Conservation (phyloP, 2,329 filamentous ascomycete genomes). For the Dothistroma septosporum region DNA sequence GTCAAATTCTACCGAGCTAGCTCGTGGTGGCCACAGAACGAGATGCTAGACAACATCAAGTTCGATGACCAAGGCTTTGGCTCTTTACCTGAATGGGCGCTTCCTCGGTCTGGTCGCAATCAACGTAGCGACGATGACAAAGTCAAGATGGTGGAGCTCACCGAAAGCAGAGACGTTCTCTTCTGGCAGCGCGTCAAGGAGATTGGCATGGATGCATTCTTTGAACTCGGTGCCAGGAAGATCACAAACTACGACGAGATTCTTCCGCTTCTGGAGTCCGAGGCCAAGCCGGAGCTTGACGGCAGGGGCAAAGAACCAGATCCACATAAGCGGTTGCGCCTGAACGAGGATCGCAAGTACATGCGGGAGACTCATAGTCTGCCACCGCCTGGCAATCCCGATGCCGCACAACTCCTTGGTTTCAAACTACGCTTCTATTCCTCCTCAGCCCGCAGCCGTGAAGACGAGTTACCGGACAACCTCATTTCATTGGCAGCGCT, state of each 20-base stretch:
- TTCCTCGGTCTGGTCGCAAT: conserved; percentile 65
- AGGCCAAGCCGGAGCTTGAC: conserved; percentile 31
- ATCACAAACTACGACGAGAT: conserved; percentile 55
- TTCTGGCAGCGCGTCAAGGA: conserved; percentile 82
- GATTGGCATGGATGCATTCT: conserved; percentile 77
- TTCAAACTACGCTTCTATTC: conserved; percentile 97
- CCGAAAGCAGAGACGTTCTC: conserved; percentile 61
- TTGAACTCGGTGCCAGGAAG: conserved; percentile 74
- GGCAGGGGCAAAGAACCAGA: conserved; percentile 39
- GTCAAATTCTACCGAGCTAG: conserved; percentile 86
- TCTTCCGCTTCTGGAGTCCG: conserved; percentile 27
- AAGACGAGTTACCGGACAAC: conserved; percentile 82
- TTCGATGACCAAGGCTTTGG: conserved; percentile 51
- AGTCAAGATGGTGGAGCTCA: conserved; percentile 52
- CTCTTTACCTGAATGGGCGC: conserved; percentile 80
- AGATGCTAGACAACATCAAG: conserved; percentile 48
- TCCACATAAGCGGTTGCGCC: conserved; percentile 42
- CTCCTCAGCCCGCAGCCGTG: conserved; percentile 67
- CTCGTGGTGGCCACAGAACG: conserved; percentile 88
- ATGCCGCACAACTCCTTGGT: conserved; percentile 88
- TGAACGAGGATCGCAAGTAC: conserved; percentile 64
- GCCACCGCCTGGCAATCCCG: conserved; percentile 79
- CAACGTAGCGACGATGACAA: conserved; percentile 66
- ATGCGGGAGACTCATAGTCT: conserved; percentile 75
- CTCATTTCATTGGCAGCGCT: conserved; percentile 87